A percentile compares a stretch with the other conserved stretches of the same genome.
Evolutionary conservation across 2,329 filamentous ascomycete genomes (phyloP).

Genomic region (Gyromitra esculenta): DNA sequence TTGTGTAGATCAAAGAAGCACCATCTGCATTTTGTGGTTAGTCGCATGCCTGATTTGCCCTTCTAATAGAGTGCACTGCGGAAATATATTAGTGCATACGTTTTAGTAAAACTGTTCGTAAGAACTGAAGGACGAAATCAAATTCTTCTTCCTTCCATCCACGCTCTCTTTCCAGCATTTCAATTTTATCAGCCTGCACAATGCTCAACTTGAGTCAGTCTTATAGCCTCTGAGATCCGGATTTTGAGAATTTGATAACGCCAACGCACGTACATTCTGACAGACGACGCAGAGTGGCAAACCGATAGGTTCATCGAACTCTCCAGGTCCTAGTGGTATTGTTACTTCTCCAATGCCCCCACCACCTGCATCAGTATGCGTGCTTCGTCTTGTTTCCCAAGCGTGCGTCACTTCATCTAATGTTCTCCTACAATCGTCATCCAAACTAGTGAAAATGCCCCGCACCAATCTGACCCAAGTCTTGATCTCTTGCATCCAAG

Average conservation of each 20-base stretch:
- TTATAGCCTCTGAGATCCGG: constrained; percentile 22
- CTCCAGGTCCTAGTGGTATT: constrained; percentile 83
- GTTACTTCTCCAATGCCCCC: constrained; percentile 73
- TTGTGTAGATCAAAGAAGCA: constrained; percentile 84
- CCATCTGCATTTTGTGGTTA: constrained; percentile 69
- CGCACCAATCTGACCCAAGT: constrained; percentile 89
- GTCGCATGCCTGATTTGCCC: constrained; percentile 40
- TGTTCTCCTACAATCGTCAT: constrained; percentile 78
- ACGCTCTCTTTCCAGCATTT: constrained; percentile 85
- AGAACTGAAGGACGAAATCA: constrained; percentile 91
- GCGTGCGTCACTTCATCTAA: constrained; percentile 81
- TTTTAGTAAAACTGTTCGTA: constrained; percentile 88
- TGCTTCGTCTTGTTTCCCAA: constrained; percentile 57
- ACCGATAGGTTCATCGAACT: constrained; percentile 91
- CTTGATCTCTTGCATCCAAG: constrained; percentile 87
- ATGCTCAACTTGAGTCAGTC: constrained; percentile 4
- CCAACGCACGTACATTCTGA: constrained; percentile 75
- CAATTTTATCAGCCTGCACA: constrained; percentile 81
- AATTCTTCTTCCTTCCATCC: constrained; percentile 97
- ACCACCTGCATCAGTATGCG: constrained; percentile 57
- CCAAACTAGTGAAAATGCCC: constrained; percentile 77
- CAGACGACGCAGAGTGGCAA: constrained; percentile 93
- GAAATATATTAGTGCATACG: constrained; percentile 66
- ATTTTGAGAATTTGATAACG: constrained; percentile 27
- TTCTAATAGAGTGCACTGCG: constrained; percentile 27